These are phyloP conservation scores for Suillus decipiens DNA, from an alignment of 768 basidiomycete genomes.

Conservation along the genomic window DNA sequence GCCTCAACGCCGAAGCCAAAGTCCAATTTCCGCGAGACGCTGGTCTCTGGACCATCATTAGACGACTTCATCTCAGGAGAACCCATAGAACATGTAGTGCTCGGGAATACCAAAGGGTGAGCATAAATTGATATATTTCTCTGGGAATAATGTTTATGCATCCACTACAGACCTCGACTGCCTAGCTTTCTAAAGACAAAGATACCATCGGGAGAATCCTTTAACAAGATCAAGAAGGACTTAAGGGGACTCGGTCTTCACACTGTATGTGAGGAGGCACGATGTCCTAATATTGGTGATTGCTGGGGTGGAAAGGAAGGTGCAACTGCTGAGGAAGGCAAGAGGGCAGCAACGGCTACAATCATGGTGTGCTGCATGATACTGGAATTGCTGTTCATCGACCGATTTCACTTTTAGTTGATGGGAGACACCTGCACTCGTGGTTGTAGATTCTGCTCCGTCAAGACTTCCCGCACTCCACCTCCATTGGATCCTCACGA, in stretches of 20 bases:
- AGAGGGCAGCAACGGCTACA: constrained; percentile 90
- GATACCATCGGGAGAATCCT: constrained; percentile 88
- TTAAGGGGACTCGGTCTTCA: constrained; percentile 88
- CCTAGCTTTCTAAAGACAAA: constrained; percentile 88
- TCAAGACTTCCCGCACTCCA: constrained; percentile 89
- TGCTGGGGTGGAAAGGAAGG: constrained; percentile 92
- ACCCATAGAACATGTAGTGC: constrained; percentile 58
- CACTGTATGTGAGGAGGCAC: constrained; percentile 98
- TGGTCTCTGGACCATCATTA: constrained; percentile 70
- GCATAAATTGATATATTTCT: constrained; percentile 22
- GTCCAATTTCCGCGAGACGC: constrained; percentile 48
- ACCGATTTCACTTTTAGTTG: constrained; percentile 50
- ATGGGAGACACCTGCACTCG: constrained; percentile 99
- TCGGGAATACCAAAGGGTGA: constrained; percentile 72
- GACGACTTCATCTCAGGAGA: constrained; percentile 78
- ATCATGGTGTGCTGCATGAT: constrained; percentile 75
- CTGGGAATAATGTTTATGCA: constrained; percentile 8
- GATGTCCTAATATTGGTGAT: constrained; percentile 99
- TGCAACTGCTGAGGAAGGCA: constrained; percentile 66
- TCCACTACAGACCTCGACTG: constrained; percentile 66
- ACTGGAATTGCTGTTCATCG: constrained; percentile 5
- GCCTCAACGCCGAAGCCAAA: constrained; percentile 32
- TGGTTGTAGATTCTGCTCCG: constrained; percentile 96
- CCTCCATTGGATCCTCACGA: constrained; percentile 94
- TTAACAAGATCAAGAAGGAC: constrained; percentile 92